Conservation (phyloP, 768 basidiomycete species). For the Suillus variegatus region DNA sequence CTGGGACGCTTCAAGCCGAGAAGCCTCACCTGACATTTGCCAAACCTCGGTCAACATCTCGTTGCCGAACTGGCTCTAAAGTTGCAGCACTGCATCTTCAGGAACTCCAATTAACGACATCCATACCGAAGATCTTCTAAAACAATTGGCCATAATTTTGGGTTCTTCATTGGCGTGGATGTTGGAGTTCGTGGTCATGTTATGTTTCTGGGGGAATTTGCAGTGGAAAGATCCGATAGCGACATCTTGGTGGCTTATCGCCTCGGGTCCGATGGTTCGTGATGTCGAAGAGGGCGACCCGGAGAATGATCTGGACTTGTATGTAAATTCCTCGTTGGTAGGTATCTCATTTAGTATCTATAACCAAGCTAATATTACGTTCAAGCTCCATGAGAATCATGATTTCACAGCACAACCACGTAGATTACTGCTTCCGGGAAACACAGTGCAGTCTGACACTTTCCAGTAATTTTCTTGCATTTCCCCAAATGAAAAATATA, state of each 20-base stretch:
- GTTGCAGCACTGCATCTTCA: neutral
- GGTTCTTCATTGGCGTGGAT: neutral
- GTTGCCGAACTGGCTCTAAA: neutral
- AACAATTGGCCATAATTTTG: too few species aligned
- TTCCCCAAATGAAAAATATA: too few species aligned
- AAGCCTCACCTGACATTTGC: too few species aligned
- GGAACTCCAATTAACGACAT: neutral
- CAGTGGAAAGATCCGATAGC: neutral
- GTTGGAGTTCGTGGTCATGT: neutral
- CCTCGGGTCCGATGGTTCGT: neutral
- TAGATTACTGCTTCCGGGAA: too few species aligned
- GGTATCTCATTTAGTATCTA: neutral
- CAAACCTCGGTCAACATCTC: too few species aligned
- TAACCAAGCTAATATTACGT: neutral
- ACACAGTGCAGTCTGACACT: too few species aligned
- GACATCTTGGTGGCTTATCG: neutral
- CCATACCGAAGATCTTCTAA: neutral
- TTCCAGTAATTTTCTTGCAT: too few species aligned
- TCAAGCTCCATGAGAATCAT: neutral
- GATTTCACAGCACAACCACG: neutral
- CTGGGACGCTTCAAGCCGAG: too few species aligned
- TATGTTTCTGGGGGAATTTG: neutral
- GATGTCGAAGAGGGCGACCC: neutral
- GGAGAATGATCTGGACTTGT: neutral
- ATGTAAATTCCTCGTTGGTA: neutral